Base-by-base conservation (phyloP, 1,284 basidiomycete species). In the Malassezia nana region DNA sequence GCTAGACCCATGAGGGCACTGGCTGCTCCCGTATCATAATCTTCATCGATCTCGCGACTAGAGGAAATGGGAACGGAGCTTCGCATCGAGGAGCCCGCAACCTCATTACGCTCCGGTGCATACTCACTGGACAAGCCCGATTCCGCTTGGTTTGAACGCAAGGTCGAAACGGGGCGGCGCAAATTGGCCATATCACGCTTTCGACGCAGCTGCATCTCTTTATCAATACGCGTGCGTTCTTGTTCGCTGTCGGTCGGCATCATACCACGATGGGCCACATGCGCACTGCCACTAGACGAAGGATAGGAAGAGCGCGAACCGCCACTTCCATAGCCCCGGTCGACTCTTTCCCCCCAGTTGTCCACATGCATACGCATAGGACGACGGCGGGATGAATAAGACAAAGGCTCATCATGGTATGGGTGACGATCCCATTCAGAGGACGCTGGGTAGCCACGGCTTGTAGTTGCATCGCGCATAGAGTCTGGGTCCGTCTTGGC, bases 1-100 rank as follows among this genome's bases (percentile, higher is more conserved):
- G 69, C 71, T 4, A 73, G 62, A 20, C 71, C 71, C 66, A 73
- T 69, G 10, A 73, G 59, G 3, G 71, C 69, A 52, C 70, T 67
- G 0, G 69, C 71, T 25, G 71, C 71, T 10, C 69, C 64, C 29
- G 70, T 65, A 46, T 73, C 69, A 39, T 73, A 72, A 51, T 70
- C 64, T 54, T 72, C 67, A 44, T 70, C 67, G 13, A 70, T 60
- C 39, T 60, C 58, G 28, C 70, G 59, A 22, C 55, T 59, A 4
- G 62, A 54, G 10, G 26, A 31, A 15, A 30, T 25, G 6, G 31
- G 31, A n/a, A 35, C 16, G 8, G 45, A 22, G 45, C 33, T 35
- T 4, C 45, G 45, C 31, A 22, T 25, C 15, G 32, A 7, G 12
- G 45, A 20, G 5, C 24, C 18, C 18, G 35, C 18, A 10, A 20